Percentiles rank a stretch among this genome's conserved stretches.
Conservation (phyloP, 805 yeast species). For the Debaryomyces maramus region DNA sequence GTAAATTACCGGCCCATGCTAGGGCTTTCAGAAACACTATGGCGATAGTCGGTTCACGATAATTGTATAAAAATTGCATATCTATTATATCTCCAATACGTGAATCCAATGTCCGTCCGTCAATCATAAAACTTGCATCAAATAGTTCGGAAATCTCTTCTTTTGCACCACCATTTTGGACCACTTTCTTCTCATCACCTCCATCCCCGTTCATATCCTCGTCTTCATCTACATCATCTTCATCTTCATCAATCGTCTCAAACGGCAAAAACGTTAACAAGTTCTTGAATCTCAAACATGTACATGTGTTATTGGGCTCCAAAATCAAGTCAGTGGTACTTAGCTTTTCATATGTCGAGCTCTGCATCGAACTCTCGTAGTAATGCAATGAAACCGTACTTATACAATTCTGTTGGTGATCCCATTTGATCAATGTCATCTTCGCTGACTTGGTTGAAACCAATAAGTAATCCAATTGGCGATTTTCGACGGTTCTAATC, state of each 20-base stretch:
- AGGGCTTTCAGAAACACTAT: constrained; percentile 53
- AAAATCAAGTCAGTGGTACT: constrained; percentile 48
- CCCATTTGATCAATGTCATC: constrained; percentile 74
- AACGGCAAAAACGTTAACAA: constrained; percentile 73
- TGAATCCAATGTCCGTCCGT: constrained; percentile 55
- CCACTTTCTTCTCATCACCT: constrained; percentile 13
- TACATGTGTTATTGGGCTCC: constrained; percentile 62
- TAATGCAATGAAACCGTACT: constrained; percentile 79
- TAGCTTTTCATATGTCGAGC: constrained; percentile 45
- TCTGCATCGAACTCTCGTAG: constrained; percentile 69
- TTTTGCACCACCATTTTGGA: constrained; percentile 2
- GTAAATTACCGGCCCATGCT: constrained; percentile 79
- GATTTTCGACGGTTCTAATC: constrained; percentile 47
- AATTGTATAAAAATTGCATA: constrained; percentile 68
- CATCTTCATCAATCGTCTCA: constrained; percentile 37
- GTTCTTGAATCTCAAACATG: constrained; percentile 64
- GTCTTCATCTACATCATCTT: constrained; percentile 25
- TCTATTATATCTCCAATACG: constrained; percentile 67
- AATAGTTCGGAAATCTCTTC: constrained; percentile 25
- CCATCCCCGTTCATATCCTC: constrained; percentile 11
- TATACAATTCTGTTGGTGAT: constrained; percentile 50
- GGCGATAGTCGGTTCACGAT: constrained; percentile 80
- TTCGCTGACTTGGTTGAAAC: constrained; percentile 76
- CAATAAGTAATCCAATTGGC: constrained; percentile 57
- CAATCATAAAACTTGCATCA: constrained; percentile 58